Conservation (phyloP, 306 rosid species). For the Fagus sylvatica region DNA sequence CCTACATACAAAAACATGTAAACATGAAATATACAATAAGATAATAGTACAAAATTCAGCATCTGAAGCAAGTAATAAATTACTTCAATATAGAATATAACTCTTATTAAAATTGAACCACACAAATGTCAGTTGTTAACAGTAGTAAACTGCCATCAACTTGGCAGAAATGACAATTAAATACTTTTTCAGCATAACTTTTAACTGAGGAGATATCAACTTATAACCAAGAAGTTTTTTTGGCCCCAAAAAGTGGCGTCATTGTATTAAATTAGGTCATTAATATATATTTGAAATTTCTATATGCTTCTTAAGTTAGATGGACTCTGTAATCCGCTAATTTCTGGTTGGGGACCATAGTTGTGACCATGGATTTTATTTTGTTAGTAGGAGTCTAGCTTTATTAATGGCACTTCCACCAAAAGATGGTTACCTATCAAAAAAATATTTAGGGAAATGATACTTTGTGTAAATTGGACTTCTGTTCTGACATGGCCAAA, state of each 20-base stretch:
- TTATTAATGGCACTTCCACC: neutral
- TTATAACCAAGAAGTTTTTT: neutral
- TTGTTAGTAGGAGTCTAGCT: neutral
- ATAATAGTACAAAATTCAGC: neutral
- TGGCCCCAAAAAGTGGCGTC: neutral
- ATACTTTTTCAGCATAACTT: neutral
- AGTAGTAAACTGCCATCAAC: neutral
- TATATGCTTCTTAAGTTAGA: too few species aligned
- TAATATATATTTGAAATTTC: neutral
- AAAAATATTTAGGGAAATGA: neutral
- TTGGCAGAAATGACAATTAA: neutral
- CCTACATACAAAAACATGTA: neutral
- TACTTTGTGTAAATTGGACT: neutral
- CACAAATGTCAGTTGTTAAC: neutral
- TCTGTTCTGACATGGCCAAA: neutral
- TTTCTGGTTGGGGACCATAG: neutral
- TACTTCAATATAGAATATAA: too few species aligned
- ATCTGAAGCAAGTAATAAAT: neutral
- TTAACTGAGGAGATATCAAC: neutral
- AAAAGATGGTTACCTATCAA: neutral
- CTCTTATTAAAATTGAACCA: neutral
- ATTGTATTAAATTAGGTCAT: neutral
- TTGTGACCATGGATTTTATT: neutral
- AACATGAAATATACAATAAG: neutral
- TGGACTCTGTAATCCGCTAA: too few species aligned